phyloP scores from a whole-genome alignment of 1,139 yeast species.

The Yamadazyma atlantica region DNA sequence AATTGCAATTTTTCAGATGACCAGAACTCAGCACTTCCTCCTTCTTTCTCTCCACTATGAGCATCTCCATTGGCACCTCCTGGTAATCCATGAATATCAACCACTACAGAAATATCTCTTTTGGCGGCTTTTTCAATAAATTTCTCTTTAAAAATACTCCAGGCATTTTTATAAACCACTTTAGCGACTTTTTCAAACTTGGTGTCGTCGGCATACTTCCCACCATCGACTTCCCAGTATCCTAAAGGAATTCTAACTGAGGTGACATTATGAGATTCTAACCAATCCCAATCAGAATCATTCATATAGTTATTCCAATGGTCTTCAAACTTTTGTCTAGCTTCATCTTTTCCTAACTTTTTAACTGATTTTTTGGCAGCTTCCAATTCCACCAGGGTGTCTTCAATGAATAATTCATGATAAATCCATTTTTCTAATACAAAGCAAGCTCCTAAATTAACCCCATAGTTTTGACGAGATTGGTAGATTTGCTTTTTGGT shows the following conservation, averaged over 20 bases:
- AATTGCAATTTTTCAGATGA: slow-evolving; percentile 40
- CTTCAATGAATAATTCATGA: slow-evolving; percentile 54
- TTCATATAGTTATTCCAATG: slow-evolving; percentile 71
- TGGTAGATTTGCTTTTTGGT: slow-evolving; percentile 57
- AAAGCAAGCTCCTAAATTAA: slow-evolving; percentile 82
- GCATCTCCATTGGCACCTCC: slow-evolving; percentile 86
- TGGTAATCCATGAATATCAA: slow-evolving; percentile 89
- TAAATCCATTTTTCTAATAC: slow-evolving; percentile 78
- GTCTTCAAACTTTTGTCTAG: slow-evolving; percentile 55
- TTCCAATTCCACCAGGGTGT: slow-evolving; percentile 65
- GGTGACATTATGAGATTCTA: slow-evolving; percentile 64
- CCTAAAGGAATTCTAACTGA: slow-evolving; percentile 86
- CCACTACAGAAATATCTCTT: slow-evolving; percentile 66
- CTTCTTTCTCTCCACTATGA: slow-evolving; percentile 71
- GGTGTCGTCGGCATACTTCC: slow-evolving; percentile 55
- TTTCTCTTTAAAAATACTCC: slow-evolving; percentile 55
- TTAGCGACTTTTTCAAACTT: slow-evolving; percentile 53
- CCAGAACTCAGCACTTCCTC: slow-evolving; percentile 67
- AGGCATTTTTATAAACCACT: slow-evolving; percentile 65
- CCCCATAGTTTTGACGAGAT: slow-evolving; percentile 74
- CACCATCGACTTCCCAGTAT: slow-evolving; percentile 81
- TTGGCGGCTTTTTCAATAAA: slow-evolving; percentile 55
- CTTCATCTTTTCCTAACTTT: slow-evolving; percentile 51
- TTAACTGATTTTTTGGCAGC: slow-evolving; percentile 56
- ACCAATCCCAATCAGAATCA: slow-evolving; percentile 80